Evolutionary conservation across 257 asterid species (phyloP), one percentile per base, ranked within the genome.

Genomic region (Jacaranda mimosifolia): DNA sequence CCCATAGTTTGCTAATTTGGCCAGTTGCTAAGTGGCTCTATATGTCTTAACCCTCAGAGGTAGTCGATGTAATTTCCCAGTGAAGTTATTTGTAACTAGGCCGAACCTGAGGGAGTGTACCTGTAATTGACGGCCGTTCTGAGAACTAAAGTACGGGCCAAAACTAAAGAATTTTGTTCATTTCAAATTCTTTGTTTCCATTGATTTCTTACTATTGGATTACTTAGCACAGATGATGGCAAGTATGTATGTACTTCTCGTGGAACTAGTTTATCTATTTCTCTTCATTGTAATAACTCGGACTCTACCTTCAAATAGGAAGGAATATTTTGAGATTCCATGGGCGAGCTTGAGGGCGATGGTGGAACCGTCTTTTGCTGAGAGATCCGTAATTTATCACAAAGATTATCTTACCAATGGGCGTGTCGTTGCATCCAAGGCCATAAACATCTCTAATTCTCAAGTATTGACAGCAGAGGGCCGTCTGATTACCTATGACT

Each of bases 281-380:
- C 66, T 51, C 15, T 65, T 59, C 80, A 3, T 32, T 4, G 42
- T 42, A 45, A 32, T 69, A 64, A 46, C 73, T 15, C 55, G 10
- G 73, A 14, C 26, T 39, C 17, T 70, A 17, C 17, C 45, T 76
- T 8, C n/a, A 45, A 78, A 76, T 76, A 93, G 97, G 91, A 92
- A 94, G 77, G 98, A 94, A 2, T 94, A 94, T 77, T 92, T 90
- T 64, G 97, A 94, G 85, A 92, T 94, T 72, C 92, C 97, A 40
- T 94, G 90, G 91, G 97, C 96, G 67, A 89, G 97, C 80, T 91
- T 84, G 86, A 89, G 98, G 83, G 78, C 91, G 62, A 80, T 76
- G 85, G 94, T 92, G 80, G 96, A 94, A 90, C 98, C 97, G 32
- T 73, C 85, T 6, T 92, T 94, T 56, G 89, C 92, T 0, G 87